A percentile compares a stretch with the other conserved stretches of the same genome.
These are phyloP conservation scores for Leptodontidium sp. DNA, from an alignment of 2,329 filamentous ascomycete species.

Conservation along the genomic window DNA sequence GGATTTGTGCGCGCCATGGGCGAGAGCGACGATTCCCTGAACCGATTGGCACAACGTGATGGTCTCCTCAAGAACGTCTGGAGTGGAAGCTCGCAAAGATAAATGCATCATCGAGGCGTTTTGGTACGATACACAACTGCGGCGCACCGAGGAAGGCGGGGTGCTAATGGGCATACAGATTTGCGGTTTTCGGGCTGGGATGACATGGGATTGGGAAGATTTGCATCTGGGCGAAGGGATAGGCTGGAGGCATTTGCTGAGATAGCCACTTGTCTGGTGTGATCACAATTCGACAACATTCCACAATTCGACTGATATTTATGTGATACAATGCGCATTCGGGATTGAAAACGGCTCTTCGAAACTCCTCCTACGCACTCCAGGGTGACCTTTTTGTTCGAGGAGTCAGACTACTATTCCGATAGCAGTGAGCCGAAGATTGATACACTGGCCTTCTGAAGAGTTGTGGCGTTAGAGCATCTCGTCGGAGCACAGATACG, in stretches of 20 bases:
- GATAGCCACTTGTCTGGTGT: conserved; percentile 45
- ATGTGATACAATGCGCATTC: conserved; percentile 29
- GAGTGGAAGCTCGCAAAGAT: conserved; percentile 63
- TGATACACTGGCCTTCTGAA: conserved; percentile 61
- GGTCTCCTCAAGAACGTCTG: conserved; percentile 98
- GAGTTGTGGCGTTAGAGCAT: conserved; percentile 68
- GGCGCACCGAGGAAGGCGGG: conserved; percentile 5
- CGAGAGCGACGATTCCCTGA: conserved; percentile 96
- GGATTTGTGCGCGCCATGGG: conserved; percentile 98
- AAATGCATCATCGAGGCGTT: conserved; percentile 44
- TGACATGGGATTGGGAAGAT: conserved; percentile 38
- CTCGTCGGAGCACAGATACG: conserved; percentile 74
- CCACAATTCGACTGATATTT: conserved; percentile 39
- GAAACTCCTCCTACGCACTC: conserved; percentile 48
- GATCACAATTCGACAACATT: conserved; percentile 45
- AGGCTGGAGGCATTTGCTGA: conserved; percentile 44
- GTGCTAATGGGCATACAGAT: conserved; percentile 41
- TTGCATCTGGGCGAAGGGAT: conserved; percentile 37
- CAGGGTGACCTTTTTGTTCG: conserved; percentile 44
- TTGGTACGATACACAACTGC: conserved; percentile 39
- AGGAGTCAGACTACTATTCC: conserved; percentile 47
- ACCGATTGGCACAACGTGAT: conserved; percentile 94
- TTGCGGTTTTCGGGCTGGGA: conserved; percentile 39
- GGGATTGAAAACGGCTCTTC: conserved; percentile 40
- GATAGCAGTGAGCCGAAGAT: conserved; percentile 49